Evolutionary conservation across 371 early-diverging fungal species (phyloP).

Genomic region (Rhizopus stolonifer): DNA sequence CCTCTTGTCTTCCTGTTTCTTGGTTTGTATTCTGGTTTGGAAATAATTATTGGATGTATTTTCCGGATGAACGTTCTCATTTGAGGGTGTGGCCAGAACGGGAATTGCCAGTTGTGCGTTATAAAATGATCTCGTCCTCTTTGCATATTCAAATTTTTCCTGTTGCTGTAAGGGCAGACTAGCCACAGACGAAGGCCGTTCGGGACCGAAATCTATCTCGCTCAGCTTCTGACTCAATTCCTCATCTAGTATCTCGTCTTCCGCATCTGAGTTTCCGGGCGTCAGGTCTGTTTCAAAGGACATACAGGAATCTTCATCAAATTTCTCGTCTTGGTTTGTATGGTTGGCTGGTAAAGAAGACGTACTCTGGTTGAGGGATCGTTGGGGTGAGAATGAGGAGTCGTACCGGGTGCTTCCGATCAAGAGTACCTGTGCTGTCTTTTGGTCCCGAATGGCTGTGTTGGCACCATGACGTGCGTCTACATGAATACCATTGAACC

Average conservation of each 20-base stretch:
- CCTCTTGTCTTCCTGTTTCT: neutral
- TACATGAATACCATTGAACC: slow-evolving; percentile 30
- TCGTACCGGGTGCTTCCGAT: slow-evolving; percentile 23
- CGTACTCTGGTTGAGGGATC: neutral
- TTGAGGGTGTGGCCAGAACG: neutral
- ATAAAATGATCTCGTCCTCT: slow-evolving; percentile 16
- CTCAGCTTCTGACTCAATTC: slow-evolving; percentile 2
- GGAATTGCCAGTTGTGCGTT: slow-evolving; percentile 23
- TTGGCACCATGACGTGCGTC: slow-evolving; percentile 28
- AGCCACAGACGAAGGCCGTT: neutral
- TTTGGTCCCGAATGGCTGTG: slow-evolving; percentile 26
- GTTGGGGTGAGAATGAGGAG: neutral
- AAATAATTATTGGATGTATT: neutral
- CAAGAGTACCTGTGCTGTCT: slow-evolving; percentile 28
- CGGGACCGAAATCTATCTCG: neutral
- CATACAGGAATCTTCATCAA: slow-evolving; percentile 4
- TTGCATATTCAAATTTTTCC: neutral
- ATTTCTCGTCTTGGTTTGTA: slow-evolving; percentile 9
- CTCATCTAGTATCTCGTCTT: slow-evolving; percentile 12
- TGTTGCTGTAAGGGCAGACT: neutral
- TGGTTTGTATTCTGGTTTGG: neutral
- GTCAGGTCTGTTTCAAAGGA: neutral
- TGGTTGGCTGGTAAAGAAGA: slow-evolving; percentile 3
- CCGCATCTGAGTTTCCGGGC: neutral
- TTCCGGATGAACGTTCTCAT: neutral